Conservation (phyloP, 1,284 basidiomycete genomes). For the Rugosomyces carneus region DNA sequence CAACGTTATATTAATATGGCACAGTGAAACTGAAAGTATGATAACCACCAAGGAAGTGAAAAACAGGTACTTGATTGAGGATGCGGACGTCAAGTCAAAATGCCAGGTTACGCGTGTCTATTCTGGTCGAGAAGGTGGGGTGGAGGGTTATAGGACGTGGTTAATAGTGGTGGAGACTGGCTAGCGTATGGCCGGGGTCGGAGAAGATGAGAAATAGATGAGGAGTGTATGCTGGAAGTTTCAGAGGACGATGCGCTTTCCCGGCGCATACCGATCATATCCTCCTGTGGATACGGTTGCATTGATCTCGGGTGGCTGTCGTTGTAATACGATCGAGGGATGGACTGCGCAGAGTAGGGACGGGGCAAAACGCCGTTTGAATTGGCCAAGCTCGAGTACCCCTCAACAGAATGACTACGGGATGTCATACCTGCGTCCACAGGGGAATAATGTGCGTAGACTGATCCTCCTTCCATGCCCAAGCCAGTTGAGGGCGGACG, state of each 20-base stretch:
- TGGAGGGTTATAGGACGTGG: constrained; percentile 30
- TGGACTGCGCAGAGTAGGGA: constrained; percentile 22
- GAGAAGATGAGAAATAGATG: background rate
- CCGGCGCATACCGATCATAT: constrained; percentile 8
- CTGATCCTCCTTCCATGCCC: constrained; percentile 5
- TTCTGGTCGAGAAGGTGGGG: constrained; percentile 15
- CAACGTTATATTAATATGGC: constrained; percentile 10
- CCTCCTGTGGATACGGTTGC: constrained; percentile 13
- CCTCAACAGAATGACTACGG: constrained; percentile 13
- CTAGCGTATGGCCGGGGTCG: constrained; percentile 10
- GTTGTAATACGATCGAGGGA: constrained; percentile 22
- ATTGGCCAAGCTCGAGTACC: constrained; percentile 17
- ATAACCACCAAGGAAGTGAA: no score
- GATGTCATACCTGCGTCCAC: constrained; percentile 9
- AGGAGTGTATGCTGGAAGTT: constrained; percentile 2
- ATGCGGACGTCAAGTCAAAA: constrained; percentile 4
- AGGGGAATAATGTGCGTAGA: constrained; percentile 11
- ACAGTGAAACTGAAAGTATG: background rate
- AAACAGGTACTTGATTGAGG: no score
- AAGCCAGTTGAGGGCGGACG: constrained; percentile 6
- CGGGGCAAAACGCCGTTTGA: constrained; percentile 21
- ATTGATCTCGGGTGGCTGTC: constrained; percentile 10
- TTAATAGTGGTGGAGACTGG: constrained; percentile 28
- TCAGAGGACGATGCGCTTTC: constrained; percentile 6
- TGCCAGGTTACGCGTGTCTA: constrained; percentile 1